Base-by-base conservation (phyloP, 331 rosid species). In the Ulmus americana region DNA sequence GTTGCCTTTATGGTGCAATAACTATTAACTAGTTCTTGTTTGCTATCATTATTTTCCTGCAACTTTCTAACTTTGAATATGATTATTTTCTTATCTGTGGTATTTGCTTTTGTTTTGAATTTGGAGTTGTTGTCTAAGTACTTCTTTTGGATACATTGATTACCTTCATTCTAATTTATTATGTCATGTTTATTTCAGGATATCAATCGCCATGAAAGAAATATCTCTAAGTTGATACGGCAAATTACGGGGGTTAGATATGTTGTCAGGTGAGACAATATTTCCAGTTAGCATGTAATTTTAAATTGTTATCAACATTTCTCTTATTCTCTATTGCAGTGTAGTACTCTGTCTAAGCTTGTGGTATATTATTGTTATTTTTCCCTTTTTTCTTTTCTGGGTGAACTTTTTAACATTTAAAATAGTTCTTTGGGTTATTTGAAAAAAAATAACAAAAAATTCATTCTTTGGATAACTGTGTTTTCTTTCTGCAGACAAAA, bases 171-270 rank as follows among this genome's bases (percentile, higher is more conserved):
- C 39, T 61, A 18, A 38, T 65, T 61, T 52, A 12, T 66, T 1
- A 45, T 47, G 12, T 38, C 48, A 35, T 44, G 39, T 66, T 74
- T 13, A 51, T 76, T 59, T 53, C 51, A 88, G 94, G 86, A 85
- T 70, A 85, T 63, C 60, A 66, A 63, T 46, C 81, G 70, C 65
- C 51, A 69, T 50, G 90, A 81, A 75, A 75, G 76, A 65, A 79
- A 74, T 67, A 83, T 83, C 70, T 61, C 83, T 50, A 81, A 90
- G 73, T 53, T 68, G 76, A 70, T 88, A 55, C 79, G 74, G 64
- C 86, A 80, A 68, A 83, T 88, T 74, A 76, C 88, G 14, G 88
- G 86, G n/a, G 6, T 72, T 20, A 76, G 68, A 55, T 85, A 88
- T 63, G 77, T 59, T 59, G 86, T 88, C 55, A 83, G 90, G 96